Evolutionary conservation across 371 early-diverging fungal genomes (phyloP).

Genomic region (Syncephalastrum sp.): DNA sequence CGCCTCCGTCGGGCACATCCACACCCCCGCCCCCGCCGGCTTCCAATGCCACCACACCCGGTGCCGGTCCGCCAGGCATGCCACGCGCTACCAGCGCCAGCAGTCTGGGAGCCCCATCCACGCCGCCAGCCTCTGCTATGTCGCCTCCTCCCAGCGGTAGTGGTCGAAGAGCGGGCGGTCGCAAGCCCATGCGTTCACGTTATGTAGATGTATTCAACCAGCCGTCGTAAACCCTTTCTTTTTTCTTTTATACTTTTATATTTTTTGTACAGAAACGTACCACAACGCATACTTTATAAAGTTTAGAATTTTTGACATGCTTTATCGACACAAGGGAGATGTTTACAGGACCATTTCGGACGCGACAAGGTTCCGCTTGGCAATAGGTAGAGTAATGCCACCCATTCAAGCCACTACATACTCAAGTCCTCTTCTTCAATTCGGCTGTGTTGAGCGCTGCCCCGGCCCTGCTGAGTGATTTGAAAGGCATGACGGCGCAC

Average conservation of each 20-base stretch:
- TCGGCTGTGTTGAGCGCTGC: no score
- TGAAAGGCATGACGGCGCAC: no score
- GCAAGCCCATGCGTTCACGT: conserved; percentile 47
- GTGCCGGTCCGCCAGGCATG: background rate
- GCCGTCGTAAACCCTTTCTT: conserved; percentile 3
- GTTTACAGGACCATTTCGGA: no score
- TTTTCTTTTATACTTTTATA: background rate
- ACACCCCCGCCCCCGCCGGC: conserved; percentile 18
- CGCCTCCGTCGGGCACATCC: conserved; percentile 23
- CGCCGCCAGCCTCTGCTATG: conserved; percentile 6
- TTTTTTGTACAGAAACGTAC: background rate
- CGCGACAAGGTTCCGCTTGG: no score
- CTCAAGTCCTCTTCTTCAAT: no score
- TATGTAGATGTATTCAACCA: conserved; percentile 52
- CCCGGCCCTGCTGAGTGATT: no score
- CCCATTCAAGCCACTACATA: no score
- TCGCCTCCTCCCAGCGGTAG: conserved; percentile 21
- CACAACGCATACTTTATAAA: background rate
- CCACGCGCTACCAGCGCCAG: background rate
- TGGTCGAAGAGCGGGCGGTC: conserved; percentile 25
- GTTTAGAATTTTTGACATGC: no score
- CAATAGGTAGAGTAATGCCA: no score
- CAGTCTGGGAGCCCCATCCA: conserved; percentile 1
- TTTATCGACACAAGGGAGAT: no score
- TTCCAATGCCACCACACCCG: background rate